These are phyloP conservation scores for Tillandsia leiboldiana DNA, from an alignment of 176 grass and related monocot genomes.

Conservation along the genomic window DNA sequence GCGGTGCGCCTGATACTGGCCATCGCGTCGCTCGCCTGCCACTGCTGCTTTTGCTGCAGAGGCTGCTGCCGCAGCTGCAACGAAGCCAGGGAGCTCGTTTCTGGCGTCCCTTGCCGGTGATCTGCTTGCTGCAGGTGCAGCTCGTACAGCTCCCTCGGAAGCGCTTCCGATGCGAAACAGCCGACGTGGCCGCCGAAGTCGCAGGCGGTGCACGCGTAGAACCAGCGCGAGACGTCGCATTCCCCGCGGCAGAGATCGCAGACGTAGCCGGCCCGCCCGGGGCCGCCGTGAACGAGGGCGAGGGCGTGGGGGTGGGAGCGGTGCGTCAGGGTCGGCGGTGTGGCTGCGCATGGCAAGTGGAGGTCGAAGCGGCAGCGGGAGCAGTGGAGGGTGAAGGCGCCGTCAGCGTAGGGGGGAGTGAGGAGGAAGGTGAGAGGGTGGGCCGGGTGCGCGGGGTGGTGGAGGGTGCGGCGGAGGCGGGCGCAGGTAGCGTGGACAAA, in stretches of 20 bases:
- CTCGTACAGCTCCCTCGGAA: not conserved
- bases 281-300: not conserved
- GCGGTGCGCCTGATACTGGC: not conserved
- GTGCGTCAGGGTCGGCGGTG: not conserved
- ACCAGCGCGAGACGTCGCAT: not conserved
- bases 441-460: constrained; percentile 14
- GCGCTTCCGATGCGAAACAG: constrained; percentile 14
- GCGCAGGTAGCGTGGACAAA: constrained; percentile 22
- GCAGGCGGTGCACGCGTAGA: constrained; percentile 9
- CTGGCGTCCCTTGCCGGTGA: not conserved
- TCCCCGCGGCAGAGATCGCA: constrained; percentile 5
- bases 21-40: not conserved
- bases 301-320: constrained; percentile 6
- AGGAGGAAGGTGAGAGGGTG: constrained; percentile 15
- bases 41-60: not conserved
- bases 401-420: not conserved
- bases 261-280: not conserved
- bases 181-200: constrained; percentile 21
- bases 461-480: not conserved
- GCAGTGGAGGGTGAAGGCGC: constrained; percentile 22
- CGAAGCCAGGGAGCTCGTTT: not conserved
- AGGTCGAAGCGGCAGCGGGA: constrained; percentile 18
- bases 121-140: not conserved
- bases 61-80: not conserved
- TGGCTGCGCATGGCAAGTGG: constrained; percentile 27